These are phyloP conservation scores for Aspergillus cavernicola DNA, from an alignment of 495 filamentous ascomycete genomes.

Conservation along the genomic window DNA sequence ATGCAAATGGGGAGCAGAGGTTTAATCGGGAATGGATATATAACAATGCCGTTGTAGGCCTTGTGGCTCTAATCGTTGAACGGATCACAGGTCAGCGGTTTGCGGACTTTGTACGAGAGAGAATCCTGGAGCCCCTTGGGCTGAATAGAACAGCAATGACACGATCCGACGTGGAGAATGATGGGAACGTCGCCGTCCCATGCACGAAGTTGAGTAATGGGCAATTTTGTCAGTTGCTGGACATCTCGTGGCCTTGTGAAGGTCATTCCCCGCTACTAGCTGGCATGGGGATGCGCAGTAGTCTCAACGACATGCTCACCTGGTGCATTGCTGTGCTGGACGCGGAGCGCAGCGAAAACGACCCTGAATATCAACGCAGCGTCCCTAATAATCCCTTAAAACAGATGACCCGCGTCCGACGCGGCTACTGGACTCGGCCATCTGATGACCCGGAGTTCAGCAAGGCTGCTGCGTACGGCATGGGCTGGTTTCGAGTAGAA, in stretches of 20 bases:
- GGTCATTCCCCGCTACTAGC: conserved; percentile 9
- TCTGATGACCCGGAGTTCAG: conserved; percentile 14
- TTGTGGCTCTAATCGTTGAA: conserved; percentile 39
- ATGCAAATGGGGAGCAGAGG: conserved; percentile 10
- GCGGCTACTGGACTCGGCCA: conserved; percentile 16
- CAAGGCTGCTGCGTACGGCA: conserved; percentile 9
- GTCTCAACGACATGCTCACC: conserved; percentile 18
- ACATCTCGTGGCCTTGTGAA: conserved; percentile 13
- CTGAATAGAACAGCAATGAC: conserved; percentile 13
- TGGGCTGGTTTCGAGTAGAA: conserved; percentile 17
- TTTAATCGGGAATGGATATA: conserved; percentile 33
- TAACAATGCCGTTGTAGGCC: conserved; percentile 45
- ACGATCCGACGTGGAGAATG: not conserved
- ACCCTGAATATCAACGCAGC: not conserved
- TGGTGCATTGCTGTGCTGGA: conserved; percentile 17
- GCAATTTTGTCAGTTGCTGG: not conserved
- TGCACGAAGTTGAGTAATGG: conserved; percentile 7
- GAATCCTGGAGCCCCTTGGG: conserved; percentile 42
- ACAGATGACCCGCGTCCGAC: conserved; percentile 17
- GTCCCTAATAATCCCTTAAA: conserved; percentile 14
- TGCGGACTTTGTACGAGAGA: conserved; percentile 33
- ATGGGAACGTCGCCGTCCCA: conserved; percentile 13
- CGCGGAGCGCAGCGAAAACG: conserved; percentile 8
- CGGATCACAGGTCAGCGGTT: conserved; percentile 36
- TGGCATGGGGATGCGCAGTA: conserved; percentile 16